These are phyloP conservation scores for Paramecium sexaurelia DNA, from an alignment of 73 alveolate genomes.

Conservation along the genomic window DNA sequence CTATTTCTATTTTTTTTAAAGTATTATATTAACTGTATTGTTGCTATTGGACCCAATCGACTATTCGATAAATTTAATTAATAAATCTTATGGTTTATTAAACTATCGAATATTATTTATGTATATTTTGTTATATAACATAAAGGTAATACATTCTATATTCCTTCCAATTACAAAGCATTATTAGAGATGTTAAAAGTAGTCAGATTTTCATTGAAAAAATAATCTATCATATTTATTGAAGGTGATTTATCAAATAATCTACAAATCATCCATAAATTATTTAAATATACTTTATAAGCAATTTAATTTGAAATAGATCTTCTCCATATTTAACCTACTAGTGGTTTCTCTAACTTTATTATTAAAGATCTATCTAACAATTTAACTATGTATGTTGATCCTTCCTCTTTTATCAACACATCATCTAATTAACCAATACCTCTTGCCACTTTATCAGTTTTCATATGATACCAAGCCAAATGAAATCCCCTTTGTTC, in stretches of 20 bases:
- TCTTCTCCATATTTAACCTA: constrained; percentile 45
- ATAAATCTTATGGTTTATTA: not conserved
- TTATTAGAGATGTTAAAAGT: not conserved
- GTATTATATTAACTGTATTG: not conserved
- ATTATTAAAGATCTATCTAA: constrained; percentile 26
- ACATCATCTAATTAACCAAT: constrained; percentile 32
- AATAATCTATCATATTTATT: not conserved
- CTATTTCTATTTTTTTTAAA: not conserved
- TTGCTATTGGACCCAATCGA: constrained; percentile 35
- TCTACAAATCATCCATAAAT: constrained; percentile 21
- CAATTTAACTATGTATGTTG: not conserved
- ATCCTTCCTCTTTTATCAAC: constrained; percentile 24
- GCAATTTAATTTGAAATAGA: constrained; percentile 24
- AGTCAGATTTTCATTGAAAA: constrained; percentile 6
- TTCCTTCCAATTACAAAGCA: not conserved
- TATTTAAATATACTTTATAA: constrained; percentile 11
- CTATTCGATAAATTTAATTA: not conserved
- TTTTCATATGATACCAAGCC: constrained; percentile 19
- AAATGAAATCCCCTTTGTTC: constrained; percentile 52
- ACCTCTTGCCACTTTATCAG: constrained; percentile 42
- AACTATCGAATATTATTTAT: not conserved
- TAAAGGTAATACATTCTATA: not conserved
- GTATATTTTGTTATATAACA: not conserved
- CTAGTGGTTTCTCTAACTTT: constrained; percentile 6
- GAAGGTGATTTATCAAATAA: not conserved